Evolutionary conservation across 495 filamentous ascomycete species (phyloP).

Genomic region (Coniosporium apollinis): DNA sequence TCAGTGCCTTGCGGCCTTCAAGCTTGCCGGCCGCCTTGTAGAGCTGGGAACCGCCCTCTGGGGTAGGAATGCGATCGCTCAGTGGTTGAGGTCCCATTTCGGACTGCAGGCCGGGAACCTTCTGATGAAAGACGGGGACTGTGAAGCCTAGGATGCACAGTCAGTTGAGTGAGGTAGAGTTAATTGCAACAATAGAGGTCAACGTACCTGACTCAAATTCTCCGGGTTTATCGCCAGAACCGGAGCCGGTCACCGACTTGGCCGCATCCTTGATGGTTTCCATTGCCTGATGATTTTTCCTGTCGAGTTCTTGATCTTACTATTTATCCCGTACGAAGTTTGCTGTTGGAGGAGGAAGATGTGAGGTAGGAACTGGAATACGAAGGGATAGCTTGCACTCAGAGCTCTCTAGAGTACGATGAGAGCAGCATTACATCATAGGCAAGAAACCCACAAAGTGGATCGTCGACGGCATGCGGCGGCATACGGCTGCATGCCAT

Average conservation of each 20-base stretch:
- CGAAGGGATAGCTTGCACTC: no score
- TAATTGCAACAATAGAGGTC: neutral
- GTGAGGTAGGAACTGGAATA: no score
- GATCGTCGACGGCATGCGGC: no score
- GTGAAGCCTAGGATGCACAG: conserved; percentile 40
- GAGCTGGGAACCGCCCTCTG: conserved; percentile 50
- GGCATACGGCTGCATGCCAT: no score
- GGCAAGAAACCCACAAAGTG: no score
- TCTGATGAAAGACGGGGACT: conserved; percentile 50
- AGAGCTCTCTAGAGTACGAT: no score
- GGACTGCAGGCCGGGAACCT: conserved; percentile 49
- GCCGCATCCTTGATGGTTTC: conserved; percentile 1
- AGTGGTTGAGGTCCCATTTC: conserved; percentile 47
- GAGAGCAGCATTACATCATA: no score
- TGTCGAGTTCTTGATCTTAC: no score
- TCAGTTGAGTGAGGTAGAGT: neutral
- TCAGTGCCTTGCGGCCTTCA: conserved; percentile 53
- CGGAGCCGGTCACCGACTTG: neutral
- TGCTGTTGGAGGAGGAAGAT: no score
- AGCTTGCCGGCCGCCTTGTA: conserved; percentile 73
- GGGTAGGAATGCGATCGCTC: conserved; percentile 50
- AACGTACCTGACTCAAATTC: conserved; percentile 12
- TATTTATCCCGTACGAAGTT: no score
- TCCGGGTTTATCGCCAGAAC: no score
- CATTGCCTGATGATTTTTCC: no score